Percentiles rank a stretch among this genome's conserved stretches.
Conservation (phyloP, 2,329 filamentous ascomycete genomes). For the Hypoxylon sp. region DNA sequence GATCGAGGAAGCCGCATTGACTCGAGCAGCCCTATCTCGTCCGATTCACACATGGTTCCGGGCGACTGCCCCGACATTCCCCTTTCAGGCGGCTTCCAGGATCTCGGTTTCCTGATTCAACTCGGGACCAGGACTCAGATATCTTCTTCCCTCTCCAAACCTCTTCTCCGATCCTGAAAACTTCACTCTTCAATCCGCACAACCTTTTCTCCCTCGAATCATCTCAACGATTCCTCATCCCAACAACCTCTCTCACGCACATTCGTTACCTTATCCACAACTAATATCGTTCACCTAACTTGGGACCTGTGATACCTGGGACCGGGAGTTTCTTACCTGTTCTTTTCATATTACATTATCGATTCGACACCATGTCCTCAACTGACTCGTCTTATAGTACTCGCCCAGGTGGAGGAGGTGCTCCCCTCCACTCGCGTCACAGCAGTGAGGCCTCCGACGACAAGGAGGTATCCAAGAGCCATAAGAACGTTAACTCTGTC, state of each 20-base stretch:
- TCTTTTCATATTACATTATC: not conserved
- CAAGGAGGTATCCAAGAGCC: not conserved
- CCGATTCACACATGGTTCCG: not conserved
- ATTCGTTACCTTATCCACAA: not conserved
- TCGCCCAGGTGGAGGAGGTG: constrained; percentile 37
- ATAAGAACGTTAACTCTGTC: not conserved
- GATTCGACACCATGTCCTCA: not conserved
- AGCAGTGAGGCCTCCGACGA: not conserved
- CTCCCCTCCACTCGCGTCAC: constrained; percentile 30
- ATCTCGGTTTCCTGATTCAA: not conserved
- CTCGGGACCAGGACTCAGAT: not conserved
- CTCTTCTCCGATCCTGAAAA: not conserved
- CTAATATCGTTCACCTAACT: not conserved
- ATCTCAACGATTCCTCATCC: not conserved
- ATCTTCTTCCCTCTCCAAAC: not conserved
- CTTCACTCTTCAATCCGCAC: not conserved
- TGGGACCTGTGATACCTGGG: not conserved
- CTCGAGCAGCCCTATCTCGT: not conserved
- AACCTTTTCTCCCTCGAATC: not conserved
- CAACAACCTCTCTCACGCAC: not conserved
- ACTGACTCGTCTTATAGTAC: constrained; percentile 14
- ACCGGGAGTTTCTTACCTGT: not conserved
- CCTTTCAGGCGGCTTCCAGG: not conserved
- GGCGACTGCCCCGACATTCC: not conserved
- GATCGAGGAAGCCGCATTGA: not conserved